Conservation (phyloP, 148 eudicot genomes). For the Hydrangea macrophylla region DNA sequence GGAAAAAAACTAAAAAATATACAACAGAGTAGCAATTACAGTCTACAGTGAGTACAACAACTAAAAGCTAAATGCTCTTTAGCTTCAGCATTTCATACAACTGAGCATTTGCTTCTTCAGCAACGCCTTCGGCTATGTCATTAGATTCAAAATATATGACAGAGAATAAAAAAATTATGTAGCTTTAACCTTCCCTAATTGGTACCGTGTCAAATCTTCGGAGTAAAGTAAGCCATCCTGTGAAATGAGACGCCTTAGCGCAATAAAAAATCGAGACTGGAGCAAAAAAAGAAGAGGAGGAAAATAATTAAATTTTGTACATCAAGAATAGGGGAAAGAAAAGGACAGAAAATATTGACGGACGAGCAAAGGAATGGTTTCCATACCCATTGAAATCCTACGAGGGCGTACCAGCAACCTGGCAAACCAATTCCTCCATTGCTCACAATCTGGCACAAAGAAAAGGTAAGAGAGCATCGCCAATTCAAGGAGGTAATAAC, state of each 20-base stretch:
- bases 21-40: no score
- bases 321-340: slow-evolving; percentile 2
- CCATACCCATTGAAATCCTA: slow-evolving; percentile 73
- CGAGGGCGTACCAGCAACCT: slow-evolving; percentile 72
- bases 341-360: neutral
- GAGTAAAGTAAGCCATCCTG: slow-evolving; percentile 64
- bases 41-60: no score
- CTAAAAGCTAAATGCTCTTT: no score
- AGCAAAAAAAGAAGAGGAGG: neutral
- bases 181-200: slow-evolving; percentile 42
- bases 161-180: slow-evolving; percentile 27
- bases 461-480: slow-evolving; percentile 1
- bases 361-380: neutral
- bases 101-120: neutral
- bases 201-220: slow-evolving; percentile 41
- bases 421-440: slow-evolving; percentile 53
- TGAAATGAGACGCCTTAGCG: slow-evolving; percentile 60
- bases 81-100: no score
- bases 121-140: neutral
- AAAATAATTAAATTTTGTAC: neutral
- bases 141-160: neutral
- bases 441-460: slow-evolving; percentile 42
- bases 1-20: no score
- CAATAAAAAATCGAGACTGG: slow-evolving; percentile 64
- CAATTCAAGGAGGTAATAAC: neutral